phyloP scores from a whole-genome alignment of 2,329 filamentous ascomycete genomes.

The Aspergillus brasiliensis region DNA sequence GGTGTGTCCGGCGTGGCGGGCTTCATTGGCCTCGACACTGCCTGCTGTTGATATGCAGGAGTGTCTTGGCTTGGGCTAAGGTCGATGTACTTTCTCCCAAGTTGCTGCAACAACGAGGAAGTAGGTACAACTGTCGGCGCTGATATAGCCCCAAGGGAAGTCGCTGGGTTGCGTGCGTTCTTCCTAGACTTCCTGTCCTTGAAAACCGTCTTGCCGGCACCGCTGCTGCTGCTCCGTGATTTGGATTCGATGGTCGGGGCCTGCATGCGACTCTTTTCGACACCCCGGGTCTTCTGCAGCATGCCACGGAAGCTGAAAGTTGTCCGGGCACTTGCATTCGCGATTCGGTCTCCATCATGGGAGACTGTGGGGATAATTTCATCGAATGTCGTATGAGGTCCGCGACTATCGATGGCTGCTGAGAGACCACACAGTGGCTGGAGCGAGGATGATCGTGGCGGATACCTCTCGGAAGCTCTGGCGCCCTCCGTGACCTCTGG shows the following conservation, averaged over 20 bases:
- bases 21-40: constrained; percentile 21
- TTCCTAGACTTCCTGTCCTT: not conserved
- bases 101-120: not conserved
- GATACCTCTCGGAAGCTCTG: constrained; percentile 7
- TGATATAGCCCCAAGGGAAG: not conserved
- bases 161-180: not conserved
- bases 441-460: constrained; percentile 18
- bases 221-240: not conserved
- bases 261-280: constrained; percentile 7
- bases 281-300: constrained; percentile 16
- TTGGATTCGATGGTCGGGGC: not conserved
- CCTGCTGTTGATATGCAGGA: constrained; percentile 21
- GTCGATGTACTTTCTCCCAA: not conserved
- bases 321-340: constrained; percentile 20
- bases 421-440: constrained; percentile 12
- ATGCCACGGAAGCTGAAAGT: constrained; percentile 25
- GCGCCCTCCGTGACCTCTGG: not conserved
- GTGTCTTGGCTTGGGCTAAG: not conserved
- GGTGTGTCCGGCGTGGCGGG: constrained; percentile 3
- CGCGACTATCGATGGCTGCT: not conserved
- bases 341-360: not conserved
- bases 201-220: not conserved
- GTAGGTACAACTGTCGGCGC: not conserved
- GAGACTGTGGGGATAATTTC: constrained; percentile 8
- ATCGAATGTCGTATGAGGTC: constrained; percentile 11